Evolutionary conservation across 2,329 filamentous ascomycete species (phyloP).

Genomic region (Talaromyces sp.): DNA sequence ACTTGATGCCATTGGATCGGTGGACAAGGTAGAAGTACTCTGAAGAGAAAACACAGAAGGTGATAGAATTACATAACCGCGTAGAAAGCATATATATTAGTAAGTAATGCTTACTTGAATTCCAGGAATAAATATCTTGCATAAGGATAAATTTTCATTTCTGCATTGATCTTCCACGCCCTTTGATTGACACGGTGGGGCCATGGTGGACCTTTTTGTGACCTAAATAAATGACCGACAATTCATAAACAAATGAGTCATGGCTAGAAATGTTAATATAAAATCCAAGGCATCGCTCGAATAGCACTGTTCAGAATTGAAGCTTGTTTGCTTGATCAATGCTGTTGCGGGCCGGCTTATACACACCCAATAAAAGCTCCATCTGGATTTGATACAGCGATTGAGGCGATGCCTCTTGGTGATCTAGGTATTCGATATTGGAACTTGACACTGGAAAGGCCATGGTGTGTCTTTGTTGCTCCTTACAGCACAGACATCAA

Average conservation of each 20-base stretch:
- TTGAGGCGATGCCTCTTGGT: too few relatives aligned
- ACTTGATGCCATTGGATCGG: not conserved
- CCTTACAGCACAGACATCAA: too few relatives aligned
- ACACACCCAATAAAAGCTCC: too few relatives aligned
- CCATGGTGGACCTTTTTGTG: not conserved
- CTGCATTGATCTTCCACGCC: not conserved
- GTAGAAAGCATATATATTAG: not conserved
- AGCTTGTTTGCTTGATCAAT: not conserved
- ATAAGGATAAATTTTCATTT: not conserved
- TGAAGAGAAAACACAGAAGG: not conserved
- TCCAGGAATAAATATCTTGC: not conserved
- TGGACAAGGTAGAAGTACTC: too few relatives aligned
- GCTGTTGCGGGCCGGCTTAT: too few relatives aligned
- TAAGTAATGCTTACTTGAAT: not conserved
- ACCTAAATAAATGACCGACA: not conserved
- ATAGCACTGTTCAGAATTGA: not conserved
- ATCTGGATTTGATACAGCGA: too few relatives aligned
- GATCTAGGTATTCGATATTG: too few relatives aligned
- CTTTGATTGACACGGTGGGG: slow-evolving; percentile 6
- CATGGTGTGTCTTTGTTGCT: too few relatives aligned
- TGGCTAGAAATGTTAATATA: not conserved
- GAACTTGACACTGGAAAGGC: too few relatives aligned
- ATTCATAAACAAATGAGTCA: not conserved
- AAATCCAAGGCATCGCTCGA: not conserved
- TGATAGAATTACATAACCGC: too few relatives aligned